Base-by-base conservation (phyloP, 2,329 filamentous ascomycete species). In the Fusarium succisae region DNA sequence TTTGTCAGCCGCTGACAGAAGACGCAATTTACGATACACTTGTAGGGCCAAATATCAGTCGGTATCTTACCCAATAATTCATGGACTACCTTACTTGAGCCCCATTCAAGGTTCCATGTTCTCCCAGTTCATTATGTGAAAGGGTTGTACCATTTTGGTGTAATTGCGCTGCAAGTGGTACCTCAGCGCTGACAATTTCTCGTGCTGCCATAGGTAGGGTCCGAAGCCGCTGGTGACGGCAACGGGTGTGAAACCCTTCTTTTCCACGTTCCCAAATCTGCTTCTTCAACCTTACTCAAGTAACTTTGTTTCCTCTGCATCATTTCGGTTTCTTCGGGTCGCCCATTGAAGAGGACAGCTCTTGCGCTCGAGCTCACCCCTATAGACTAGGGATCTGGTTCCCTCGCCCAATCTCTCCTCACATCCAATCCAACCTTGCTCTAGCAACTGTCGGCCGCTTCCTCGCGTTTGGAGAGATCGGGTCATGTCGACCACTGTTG, bases 401-500 rank as follows among this genome's bases (percentile, higher is more conserved):
- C 62, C 50, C 60, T 59, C 43, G 50, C 30, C 38, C 37, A 37
- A 43, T 35, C 55, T 55, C 56, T 58, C 48, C 50, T 63, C 35
- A 38, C 26, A 61, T 20, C 26, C 24, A 26, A 47, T 28, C 45
- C 45, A 47, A 48, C 20, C 55, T 44, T 64, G 48, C 55, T 50
- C 37, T 45, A 28, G 58, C 54, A 56, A 57, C 37, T 43, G 47
- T 58, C 61, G 55, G 68, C 59, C 53, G 45, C 60, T 57, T 61
- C 66, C 56, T 69, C 51, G 50, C 59, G 45, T 53, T 63, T 76
- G 75, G 75, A 76, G 76, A 77, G 76, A 75, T 77, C 65, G 74
- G 74, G 68, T 60, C 59, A 77, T 77, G 76, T 76, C 76, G 66
- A 77, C 76, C 28, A 77, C 76, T 35, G 66, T 81, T 66, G 84